Evolutionary conservation across 2,329 filamentous ascomycete genomes (phyloP).

Genomic region (Zymoseptoria pseudotritici): DNA sequence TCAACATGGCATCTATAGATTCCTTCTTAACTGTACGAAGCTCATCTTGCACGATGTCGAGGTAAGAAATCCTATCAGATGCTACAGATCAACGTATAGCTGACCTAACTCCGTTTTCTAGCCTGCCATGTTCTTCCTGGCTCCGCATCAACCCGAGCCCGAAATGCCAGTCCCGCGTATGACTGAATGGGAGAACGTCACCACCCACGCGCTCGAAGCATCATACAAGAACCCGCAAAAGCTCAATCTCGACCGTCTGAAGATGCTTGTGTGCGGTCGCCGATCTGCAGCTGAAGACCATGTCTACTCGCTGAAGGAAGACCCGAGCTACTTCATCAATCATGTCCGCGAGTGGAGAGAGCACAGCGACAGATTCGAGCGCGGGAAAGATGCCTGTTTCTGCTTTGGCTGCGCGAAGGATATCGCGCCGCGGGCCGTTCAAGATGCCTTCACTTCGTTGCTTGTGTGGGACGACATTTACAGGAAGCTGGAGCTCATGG

Average conservation of each 20-base stretch:
- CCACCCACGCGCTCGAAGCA: conserved; percentile 37
- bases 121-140: conserved; percentile 7
- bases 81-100: neutral
- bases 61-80: neutral
- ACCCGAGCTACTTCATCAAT: conserved; percentile 50
- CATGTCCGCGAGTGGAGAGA: conserved; percentile 38
- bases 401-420: conserved; percentile 10
- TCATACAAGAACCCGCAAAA: conserved; percentile 46
- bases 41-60: conserved; percentile 48
- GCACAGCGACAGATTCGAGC: conserved; percentile 33
- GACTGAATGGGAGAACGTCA: conserved; percentile 2
- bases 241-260: conserved; percentile 42
- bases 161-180: neutral
- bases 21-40: conserved; percentile 44
- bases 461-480: conserved; percentile 18
- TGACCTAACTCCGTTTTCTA: neutral
- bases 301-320: conserved; percentile 49
- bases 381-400: conserved; percentile 20
- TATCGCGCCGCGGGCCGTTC: conserved; percentile 11
- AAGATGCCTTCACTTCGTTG: conserved; percentile 12
- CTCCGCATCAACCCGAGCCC: conserved; percentile 12
- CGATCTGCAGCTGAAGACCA: conserved; percentile 45
- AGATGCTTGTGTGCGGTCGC: conserved; percentile 39
- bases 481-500: conserved; percentile 11
- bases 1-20: conserved; percentile 42